phyloP scores from a whole-genome alignment of 129 eudicot genomes.

The Helichrysum umbraculigerum region DNA sequence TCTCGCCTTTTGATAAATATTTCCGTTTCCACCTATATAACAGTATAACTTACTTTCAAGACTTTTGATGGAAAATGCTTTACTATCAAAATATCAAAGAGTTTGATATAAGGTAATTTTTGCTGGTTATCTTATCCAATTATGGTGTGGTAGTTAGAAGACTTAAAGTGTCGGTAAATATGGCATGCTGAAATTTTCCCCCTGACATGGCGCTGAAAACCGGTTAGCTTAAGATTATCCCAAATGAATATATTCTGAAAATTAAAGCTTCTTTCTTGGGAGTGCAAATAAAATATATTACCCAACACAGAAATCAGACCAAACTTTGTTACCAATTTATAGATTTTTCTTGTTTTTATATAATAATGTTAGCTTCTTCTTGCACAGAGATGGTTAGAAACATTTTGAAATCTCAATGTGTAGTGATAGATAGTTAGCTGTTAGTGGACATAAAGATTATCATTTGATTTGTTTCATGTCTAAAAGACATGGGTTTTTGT shows the following conservation, averaged over 20 bases:
- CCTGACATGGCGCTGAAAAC: background rate
- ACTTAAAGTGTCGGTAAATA: background rate
- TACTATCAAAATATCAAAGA: background rate
- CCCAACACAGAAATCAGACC: background rate
- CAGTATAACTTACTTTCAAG: background rate
- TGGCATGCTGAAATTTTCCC: background rate
- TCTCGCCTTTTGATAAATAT: background rate
- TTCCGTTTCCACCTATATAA: background rate
- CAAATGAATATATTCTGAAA: background rate
- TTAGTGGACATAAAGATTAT: slow-evolving; percentile 3
- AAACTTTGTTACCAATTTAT: background rate
- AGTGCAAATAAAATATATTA: background rate
- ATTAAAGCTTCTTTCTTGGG: background rate
- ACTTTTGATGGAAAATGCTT: background rate
- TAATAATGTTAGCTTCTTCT: background rate
- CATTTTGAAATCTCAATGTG: slow-evolving; percentile 14
- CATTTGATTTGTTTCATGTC: slow-evolving; percentile 7
- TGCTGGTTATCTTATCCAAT: background rate
- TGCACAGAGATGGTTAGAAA: background rate
- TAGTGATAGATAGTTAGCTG: background rate
- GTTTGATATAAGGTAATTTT: background rate
- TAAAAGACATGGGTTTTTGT: background rate
- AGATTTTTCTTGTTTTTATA: background rate
- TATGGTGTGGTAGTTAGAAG: background rate
- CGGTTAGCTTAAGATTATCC: background rate